A percentile compares a stretch with the other conserved stretches of the same genome.
Evolutionary conservation across 2,329 filamentous ascomycete genomes (phyloP).

Genomic region (Aureobasidium sp.): DNA sequence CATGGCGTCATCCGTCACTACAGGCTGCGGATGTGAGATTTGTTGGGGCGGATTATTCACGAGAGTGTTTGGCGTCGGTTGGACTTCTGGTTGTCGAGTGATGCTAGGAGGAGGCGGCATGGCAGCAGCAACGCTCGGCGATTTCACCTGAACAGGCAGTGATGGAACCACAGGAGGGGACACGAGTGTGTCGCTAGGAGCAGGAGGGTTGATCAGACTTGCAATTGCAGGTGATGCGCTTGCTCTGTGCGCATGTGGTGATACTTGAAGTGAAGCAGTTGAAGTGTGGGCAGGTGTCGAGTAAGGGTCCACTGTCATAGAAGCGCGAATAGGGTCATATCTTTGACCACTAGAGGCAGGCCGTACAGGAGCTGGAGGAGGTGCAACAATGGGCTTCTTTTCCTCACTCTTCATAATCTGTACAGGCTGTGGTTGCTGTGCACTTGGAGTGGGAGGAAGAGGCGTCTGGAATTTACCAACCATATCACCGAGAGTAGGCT

Average conservation of each 20-base stretch:
- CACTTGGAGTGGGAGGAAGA: conserved; percentile 20
- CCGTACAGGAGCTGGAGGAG: conserved; percentile 30
- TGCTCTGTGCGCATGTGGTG: conserved; percentile 55
- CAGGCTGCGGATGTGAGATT: conserved; percentile 20
- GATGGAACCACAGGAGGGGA: conserved; percentile 20
- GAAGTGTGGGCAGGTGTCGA: conserved; percentile 21
- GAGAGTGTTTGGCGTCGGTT: conserved; percentile 14
- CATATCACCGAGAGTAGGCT: conserved; percentile 37
- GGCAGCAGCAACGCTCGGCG: conserved; percentile 1
- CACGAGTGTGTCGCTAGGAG: conserved; percentile 24
- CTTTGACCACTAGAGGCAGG: conserved; percentile 66
- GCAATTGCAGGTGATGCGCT: conserved; percentile 88
- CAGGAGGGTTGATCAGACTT: conserved; percentile 58
- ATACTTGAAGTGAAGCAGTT: conserved; percentile 30
- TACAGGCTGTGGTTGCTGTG: conserved; percentile 16
- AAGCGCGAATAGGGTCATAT: conserved; percentile 76
- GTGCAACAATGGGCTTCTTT: background rate
- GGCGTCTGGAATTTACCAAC: conserved; percentile 26
- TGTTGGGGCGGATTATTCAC: conserved; percentile 15
- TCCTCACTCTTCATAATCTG: conserved; percentile 8
- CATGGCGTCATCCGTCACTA: conserved; percentile 25
- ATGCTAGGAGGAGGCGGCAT: background rate
- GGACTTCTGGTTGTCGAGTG: background rate
- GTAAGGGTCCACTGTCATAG: conserved; percentile 43
- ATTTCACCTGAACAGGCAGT: conserved; percentile 13